These are phyloP conservation scores for Neofusicoccum parvum DNA, from an alignment of 2,329 filamentous ascomycete species.

Conservation along the genomic window DNA sequence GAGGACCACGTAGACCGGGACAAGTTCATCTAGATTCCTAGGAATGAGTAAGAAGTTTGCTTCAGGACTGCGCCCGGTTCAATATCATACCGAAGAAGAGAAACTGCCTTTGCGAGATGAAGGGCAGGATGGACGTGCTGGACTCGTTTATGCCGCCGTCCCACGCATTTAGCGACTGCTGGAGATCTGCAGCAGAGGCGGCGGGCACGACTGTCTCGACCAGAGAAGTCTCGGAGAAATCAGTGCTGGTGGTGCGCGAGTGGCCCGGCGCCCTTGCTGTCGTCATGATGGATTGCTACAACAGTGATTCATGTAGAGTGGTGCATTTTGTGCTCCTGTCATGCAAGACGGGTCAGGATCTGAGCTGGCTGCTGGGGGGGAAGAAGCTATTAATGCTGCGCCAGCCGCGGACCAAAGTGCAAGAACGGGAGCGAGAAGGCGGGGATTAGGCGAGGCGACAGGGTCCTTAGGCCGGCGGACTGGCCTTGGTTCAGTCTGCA, in stretches of 20 bases:
- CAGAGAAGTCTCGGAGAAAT: conserved; percentile 42
- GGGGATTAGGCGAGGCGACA: background rate
- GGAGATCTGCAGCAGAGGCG: conserved; percentile 38
- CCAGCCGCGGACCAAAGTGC: background rate
- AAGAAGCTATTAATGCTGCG: too few relatives aligned
- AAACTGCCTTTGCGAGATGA: conserved; percentile 63
- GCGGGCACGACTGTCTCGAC: conserved; percentile 43
- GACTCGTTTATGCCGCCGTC: conserved; percentile 48
- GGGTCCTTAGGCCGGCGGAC: conserved; percentile 3
- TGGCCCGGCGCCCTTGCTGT: conserved; percentile 21
- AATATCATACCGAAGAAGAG: conserved; percentile 69
- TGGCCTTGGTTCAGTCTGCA: conserved; percentile 2
- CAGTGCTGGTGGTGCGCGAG: conserved; percentile 34
- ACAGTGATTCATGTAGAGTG: conserved; percentile 8
- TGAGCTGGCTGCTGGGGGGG: background rate
- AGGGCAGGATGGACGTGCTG: conserved; percentile 53
- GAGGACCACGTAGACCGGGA: conserved; percentile 69
- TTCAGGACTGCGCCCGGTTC: conserved; percentile 43
- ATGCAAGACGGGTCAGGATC: conserved; percentile 7
- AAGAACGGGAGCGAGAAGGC: background rate
- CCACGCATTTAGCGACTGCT: conserved; percentile 45
- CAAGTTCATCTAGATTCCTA: conserved; percentile 69
- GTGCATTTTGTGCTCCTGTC: conserved; percentile 11
- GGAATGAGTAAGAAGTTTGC: conserved; percentile 51
- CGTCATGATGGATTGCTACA: conserved; percentile 16